These are phyloP conservation scores for Olyra latifolia DNA, from an alignment of 176 grass and related monocot genomes.

Conservation along the genomic window DNA sequence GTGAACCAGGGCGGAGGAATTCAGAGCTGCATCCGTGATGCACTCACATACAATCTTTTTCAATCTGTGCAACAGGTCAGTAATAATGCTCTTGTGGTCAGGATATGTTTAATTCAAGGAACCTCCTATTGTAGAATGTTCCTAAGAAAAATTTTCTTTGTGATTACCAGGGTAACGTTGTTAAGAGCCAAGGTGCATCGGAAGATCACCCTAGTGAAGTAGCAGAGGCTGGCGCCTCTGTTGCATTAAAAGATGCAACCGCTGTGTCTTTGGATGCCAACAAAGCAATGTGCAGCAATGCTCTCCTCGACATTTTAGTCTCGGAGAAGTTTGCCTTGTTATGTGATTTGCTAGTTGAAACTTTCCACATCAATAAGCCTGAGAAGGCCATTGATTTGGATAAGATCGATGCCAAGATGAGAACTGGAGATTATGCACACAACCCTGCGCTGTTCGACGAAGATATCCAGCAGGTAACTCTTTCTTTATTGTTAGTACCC, in stretches of 20 bases:
- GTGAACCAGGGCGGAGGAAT: slow-evolving; percentile 65
- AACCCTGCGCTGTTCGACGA: slow-evolving; percentile 54
- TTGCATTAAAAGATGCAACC: slow-evolving; percentile 30
- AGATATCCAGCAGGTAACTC: slow-evolving; percentile 76
- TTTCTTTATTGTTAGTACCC: slow-evolving; percentile 36
- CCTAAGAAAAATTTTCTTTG: slow-evolving; percentile 1
- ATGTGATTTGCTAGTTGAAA: slow-evolving; percentile 67
- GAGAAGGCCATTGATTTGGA: slow-evolving; percentile 57
- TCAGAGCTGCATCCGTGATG: slow-evolving; percentile 62
- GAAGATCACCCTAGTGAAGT: slow-evolving; percentile 26
- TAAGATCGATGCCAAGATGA: slow-evolving; percentile 75
- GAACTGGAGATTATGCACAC: slow-evolving; percentile 66
- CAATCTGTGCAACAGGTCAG: slow-evolving; percentile 22
- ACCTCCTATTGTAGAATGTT: not conserved
- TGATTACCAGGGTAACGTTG: slow-evolving; percentile 45
- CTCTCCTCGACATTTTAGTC: slow-evolving; percentile 65
- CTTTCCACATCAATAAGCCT: slow-evolving; percentile 57
- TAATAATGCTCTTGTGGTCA: not conserved
- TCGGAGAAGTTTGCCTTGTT: slow-evolving; percentile 85
- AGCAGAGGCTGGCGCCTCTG: not conserved
- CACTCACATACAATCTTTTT: slow-evolving; percentile 48
- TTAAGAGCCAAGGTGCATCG: slow-evolving; percentile 22
- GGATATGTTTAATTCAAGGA: not conserved
- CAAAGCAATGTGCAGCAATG: slow-evolving; percentile 62
- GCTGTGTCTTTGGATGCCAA: slow-evolving; percentile 48